A percentile compares a stretch with the other conserved stretches of the same genome.
phyloP scores from a whole-genome alignment of 495 filamentous ascomycete species.

The Staphylotrichum tortipilum region DNA sequence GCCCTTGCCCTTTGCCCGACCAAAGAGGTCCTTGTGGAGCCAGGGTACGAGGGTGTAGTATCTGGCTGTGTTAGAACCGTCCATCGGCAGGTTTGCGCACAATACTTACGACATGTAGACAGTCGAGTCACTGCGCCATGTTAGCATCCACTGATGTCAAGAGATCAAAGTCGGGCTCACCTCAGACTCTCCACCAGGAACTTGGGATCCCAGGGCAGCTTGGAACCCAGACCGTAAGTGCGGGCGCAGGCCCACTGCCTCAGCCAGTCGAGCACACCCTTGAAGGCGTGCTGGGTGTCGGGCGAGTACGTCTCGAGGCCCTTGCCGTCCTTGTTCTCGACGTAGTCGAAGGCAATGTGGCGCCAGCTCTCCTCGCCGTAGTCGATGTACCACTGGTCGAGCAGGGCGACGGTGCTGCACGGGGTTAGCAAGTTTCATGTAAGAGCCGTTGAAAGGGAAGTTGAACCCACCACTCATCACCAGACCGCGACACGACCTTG shows the following conservation, averaged over 20 bases:
- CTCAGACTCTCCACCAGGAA: constrained; percentile 71
- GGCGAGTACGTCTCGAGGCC: constrained; percentile 68
- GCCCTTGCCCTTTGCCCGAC: constrained; percentile 55
- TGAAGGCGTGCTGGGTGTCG: constrained; percentile 77
- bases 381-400: constrained; percentile 96
- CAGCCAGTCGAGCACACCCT: constrained; percentile 79
- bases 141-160: neutral
- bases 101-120: constrained; percentile 66
- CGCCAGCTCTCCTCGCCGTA: constrained; percentile 82
- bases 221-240: constrained; percentile 86
- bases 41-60: constrained; percentile 94
- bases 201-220: constrained; percentile 88
- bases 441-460: too few species aligned
- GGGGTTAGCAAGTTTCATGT: too few species aligned
- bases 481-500: constrained; percentile 74
- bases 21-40: constrained; percentile 71
- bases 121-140: constrained; percentile 66
- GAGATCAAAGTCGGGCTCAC: neutral
- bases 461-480: constrained; percentile 49
- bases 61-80: neutral
- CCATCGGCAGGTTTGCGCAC: too few species aligned
- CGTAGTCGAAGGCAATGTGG: constrained; percentile 59
- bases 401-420: constrained; percentile 73
- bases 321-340: constrained; percentile 52
- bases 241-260: constrained; percentile 92